Base-by-base conservation (phyloP, 2,329 filamentous ascomycete species). In the Monosporascus sp. region DNA sequence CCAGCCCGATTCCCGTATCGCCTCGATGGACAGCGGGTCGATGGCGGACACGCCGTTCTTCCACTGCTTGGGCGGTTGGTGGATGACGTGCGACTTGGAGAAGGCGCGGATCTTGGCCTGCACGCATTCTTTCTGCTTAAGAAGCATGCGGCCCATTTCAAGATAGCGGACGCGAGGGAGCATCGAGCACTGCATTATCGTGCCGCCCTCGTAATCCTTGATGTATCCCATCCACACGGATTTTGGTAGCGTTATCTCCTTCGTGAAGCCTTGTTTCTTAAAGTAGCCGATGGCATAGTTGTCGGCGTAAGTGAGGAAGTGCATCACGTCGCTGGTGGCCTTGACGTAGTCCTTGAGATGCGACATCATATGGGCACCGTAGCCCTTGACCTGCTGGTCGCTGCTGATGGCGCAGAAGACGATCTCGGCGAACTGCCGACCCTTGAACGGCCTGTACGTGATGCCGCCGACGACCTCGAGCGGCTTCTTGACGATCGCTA, bases 271-370 rank as follows among this genome's bases (percentile, higher is more conserved):
- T 69, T 99, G 94, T 70, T 99, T 99, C 72, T 97, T 96, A 73
- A 99, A 99, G 71, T 97, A 99, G 11, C 94, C 94, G 60, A 96
- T 99, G 39, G 94, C 94, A 67, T 97, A 97, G 71, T 99, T 99
- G 71, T 99, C 94, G 59, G 94, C 94, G 66, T 99, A 99, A 1
- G 94, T 99, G 2, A 99, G 79, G 71, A 99, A 99, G 72, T 99
- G 92, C 92, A 97, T 97, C 48, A 99, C 92, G 60, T 92, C 87
- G 51, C 90, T 95, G 1, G 93, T 97, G 7, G 93, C 92, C 71
- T 96, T 97, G 70, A 99, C 94, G 65, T 97, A 99, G 75, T 99
- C 88, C 71, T 99, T 99, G 46, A 99, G 76, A 69, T 99, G 94
- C 2, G 90, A 93, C 94, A 99, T 99, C 20, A 99, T 79, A 77